Conservation (phyloP, 805 yeast species). For the Spathaspora hagerdaliae region DNA sequence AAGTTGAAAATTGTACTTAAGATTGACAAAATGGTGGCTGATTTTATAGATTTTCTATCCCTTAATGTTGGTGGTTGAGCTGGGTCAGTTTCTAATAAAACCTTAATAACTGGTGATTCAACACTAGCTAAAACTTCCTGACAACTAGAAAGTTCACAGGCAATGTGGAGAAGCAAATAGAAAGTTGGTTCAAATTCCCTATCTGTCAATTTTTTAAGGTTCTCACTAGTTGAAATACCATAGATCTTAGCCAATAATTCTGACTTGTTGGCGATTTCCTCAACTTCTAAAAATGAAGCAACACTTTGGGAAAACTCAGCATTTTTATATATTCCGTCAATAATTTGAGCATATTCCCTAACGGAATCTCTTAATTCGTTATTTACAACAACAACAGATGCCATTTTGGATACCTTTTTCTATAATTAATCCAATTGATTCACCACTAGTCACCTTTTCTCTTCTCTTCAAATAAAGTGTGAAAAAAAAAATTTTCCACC, state of each 20-base stretch:
- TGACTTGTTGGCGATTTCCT: constrained; percentile 22
- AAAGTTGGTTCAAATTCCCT: constrained; percentile 44
- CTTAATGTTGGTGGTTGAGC: constrained; percentile 35
- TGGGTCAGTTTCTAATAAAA: constrained; percentile 30
- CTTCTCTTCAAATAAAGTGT: neutral
- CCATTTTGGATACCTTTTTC: constrained; percentile 18
- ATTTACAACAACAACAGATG: constrained; percentile 42
- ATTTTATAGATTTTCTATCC: constrained; percentile 41
- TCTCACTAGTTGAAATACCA: constrained; percentile 23
- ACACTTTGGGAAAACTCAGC: constrained; percentile 20
- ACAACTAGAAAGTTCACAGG: constrained; percentile 24
- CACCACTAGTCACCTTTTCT: neutral
- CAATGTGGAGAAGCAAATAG: constrained; percentile 35
- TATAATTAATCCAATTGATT: neutral
- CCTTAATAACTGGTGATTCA: constrained; percentile 18
- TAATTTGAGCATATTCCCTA: constrained; percentile 35
- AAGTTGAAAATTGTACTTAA: constrained; percentile 41
- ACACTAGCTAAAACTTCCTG: constrained; percentile 24
- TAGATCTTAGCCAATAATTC: constrained; percentile 25
- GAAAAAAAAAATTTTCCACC: neutral
- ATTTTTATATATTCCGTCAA: constrained; percentile 28
- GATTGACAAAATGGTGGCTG: constrained; percentile 38
- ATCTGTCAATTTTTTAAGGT: constrained; percentile 33
- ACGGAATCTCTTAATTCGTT: constrained; percentile 39
- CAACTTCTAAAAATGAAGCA: constrained; percentile 13